Evolutionary conservation across 495 filamentous ascomycete genomes (phyloP).

Genomic region (Penicillium soppii): DNA sequence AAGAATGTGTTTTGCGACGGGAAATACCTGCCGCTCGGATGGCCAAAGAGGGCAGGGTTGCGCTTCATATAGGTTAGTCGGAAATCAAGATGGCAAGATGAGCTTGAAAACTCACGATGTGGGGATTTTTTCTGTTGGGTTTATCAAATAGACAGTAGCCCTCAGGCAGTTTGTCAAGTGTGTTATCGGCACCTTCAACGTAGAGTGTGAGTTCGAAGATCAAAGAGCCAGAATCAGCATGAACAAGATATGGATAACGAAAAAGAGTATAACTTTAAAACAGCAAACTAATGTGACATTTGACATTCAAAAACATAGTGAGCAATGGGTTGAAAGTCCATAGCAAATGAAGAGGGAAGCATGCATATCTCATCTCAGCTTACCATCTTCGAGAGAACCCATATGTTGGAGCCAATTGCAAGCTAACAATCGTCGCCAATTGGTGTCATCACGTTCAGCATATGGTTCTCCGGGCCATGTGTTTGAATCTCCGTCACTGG

Average conservation of each 20-base stretch:
- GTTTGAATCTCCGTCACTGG: constrained; percentile 33
- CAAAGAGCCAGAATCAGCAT: background rate
- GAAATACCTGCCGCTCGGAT: constrained; percentile 50
- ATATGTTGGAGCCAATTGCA: constrained; percentile 36
- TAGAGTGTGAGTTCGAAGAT: constrained; percentile 2
- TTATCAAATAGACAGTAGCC: constrained; percentile 53
- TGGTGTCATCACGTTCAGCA: constrained; percentile 14
- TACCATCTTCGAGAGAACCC: constrained; percentile 34
- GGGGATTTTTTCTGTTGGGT: constrained; percentile 36
- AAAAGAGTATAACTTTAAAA: background rate
- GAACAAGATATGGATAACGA: background rate
- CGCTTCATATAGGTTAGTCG: constrained; percentile 26
- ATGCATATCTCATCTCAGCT: constrained; percentile 9
- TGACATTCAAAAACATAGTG: background rate
- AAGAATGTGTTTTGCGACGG: constrained; percentile 54
- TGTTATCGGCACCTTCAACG: constrained; percentile 44
- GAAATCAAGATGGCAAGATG: background rate
- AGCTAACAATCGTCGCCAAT: constrained; percentile 35
- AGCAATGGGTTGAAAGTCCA: background rate
- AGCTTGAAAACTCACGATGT: constrained; percentile 29
- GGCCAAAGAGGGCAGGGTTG: constrained; percentile 56
- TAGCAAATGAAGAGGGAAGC: background rate
- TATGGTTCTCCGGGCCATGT: constrained; percentile 33
- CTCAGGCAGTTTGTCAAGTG: constrained; percentile 52
- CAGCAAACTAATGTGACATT: background rate